phyloP scores from a whole-genome alignment of 2,329 filamentous ascomycete genomes.

The Aspergillus terreus region DNA sequence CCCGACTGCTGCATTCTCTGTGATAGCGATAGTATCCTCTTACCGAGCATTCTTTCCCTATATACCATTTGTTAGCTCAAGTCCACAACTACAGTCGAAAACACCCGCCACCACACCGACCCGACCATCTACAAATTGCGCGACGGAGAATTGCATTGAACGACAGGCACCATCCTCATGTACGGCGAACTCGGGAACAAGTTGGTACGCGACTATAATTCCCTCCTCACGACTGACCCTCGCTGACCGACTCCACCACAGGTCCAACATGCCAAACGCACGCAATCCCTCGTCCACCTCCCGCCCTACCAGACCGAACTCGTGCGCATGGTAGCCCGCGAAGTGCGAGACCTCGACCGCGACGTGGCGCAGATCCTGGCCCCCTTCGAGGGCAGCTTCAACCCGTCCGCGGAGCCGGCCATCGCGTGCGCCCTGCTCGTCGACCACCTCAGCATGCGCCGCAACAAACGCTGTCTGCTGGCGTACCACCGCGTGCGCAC shows the following conservation, averaged over 20 bases:
- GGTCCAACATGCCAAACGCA: conserved; percentile 95
- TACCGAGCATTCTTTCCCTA: too few species aligned
- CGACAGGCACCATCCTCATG: conserved; percentile 49
- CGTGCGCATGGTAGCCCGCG: conserved; percentile 79
- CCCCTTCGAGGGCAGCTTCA: conserved; percentile 79
- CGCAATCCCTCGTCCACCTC: conserved; percentile 77
- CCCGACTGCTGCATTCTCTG: too few species aligned
- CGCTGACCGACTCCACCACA: conserved; percentile 33
- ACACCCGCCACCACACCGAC: too few species aligned
- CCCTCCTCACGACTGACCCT: too few species aligned
- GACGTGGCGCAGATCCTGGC: conserved; percentile 76
- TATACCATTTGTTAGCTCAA: too few species aligned
- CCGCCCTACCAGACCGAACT: conserved; percentile 91
- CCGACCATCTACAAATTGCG: too few species aligned
- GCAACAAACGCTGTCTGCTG: conserved; percentile 92
- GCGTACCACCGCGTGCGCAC: conserved; percentile 89
- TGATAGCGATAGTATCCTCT: too few species aligned
- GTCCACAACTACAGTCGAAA: too few species aligned
- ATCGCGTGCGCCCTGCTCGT: conserved; percentile 86
- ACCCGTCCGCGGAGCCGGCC: conserved; percentile 76
- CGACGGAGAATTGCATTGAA: too few species aligned
- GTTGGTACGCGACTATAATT: conserved; percentile 53
- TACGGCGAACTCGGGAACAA: conserved; percentile 87
- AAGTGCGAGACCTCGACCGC: conserved; percentile 89
- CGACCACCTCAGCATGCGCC: conserved; percentile 89